Evolutionary conservation across 2,329 filamentous ascomycete species (phyloP).

Genomic region (Colletotrichum simmondsii): DNA sequence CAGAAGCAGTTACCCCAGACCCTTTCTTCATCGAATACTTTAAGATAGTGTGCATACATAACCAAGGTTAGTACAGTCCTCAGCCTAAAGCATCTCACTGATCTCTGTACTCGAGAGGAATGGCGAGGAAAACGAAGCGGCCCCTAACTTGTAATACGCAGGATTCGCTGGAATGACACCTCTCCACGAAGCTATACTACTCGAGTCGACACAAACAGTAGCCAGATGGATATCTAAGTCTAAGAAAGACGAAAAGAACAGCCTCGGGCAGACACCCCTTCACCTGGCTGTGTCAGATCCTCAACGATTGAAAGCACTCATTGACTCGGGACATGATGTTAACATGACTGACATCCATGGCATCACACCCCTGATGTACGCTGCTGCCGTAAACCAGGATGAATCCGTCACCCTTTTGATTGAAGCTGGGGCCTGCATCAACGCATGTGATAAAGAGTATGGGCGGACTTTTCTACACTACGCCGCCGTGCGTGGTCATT

Average conservation of each 20-base stretch:
- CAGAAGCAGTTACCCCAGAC: neutral
- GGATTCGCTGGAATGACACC: conserved; percentile 14
- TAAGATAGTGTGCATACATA: neutral
- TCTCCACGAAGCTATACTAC: neutral
- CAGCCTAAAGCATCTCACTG: no score
- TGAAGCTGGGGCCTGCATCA: neutral
- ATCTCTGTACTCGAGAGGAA: neutral
- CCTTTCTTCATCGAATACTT: neutral
- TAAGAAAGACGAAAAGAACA: neutral
- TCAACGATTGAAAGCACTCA: neutral
- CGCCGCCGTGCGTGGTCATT: neutral
- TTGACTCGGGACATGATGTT: neutral
- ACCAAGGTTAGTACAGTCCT: neutral
- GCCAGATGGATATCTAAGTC: fast-evolving
- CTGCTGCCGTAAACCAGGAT: neutral
- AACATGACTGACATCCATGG: neutral
- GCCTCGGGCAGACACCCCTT: neutral
- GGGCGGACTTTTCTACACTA: neutral
- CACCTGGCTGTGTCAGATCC: neutral
- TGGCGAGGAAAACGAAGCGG: neutral
- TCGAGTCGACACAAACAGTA: neutral
- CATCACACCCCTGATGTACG: conserved; percentile 12
- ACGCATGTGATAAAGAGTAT: neutral
- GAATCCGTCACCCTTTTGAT: neutral
- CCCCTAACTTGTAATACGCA: neutral